Evolutionary conservation across 2,329 filamentous ascomycete genomes (phyloP).

Genomic region (Thelonectria olida): DNA sequence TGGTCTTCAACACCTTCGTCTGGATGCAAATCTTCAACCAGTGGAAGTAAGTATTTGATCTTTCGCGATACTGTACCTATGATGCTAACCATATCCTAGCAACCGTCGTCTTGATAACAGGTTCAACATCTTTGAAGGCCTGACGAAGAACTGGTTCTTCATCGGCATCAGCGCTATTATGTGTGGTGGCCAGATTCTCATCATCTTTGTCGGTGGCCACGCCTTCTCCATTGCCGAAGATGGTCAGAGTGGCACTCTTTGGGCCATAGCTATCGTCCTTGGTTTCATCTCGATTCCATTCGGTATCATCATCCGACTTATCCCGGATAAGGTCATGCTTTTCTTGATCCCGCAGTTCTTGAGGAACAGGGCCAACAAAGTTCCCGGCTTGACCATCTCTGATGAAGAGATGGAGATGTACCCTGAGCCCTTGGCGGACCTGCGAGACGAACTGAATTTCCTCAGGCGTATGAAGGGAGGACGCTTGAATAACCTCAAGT

Average conservation of each 20-base stretch:
- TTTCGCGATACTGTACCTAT: not conserved
- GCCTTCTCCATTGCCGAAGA: slow-evolving; percentile 77
- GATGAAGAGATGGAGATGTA: slow-evolving; percentile 75
- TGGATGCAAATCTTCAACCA: slow-evolving; percentile 99
- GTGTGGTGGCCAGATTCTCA: slow-evolving; percentile 88
- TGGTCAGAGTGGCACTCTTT: slow-evolving; percentile 76
- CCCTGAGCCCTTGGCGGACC: slow-evolving; percentile 76
- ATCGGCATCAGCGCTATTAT: slow-evolving; percentile 85
- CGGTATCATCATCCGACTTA: slow-evolving; percentile 80
- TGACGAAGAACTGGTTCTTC: slow-evolving; percentile 89
- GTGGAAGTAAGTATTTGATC: slow-evolving; percentile 75
- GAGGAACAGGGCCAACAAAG: slow-evolving; percentile 56
- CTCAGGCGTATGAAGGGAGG: slow-evolving; percentile 84
- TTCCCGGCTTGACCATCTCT: slow-evolving; percentile 67
- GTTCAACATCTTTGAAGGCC: slow-evolving; percentile 94
- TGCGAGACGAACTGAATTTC: slow-evolving; percentile 83
- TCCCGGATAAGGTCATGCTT: slow-evolving; percentile 77
- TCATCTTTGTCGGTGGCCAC: slow-evolving; percentile 84
- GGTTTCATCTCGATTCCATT: slow-evolving; percentile 87
- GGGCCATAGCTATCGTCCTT: slow-evolving; percentile 87
- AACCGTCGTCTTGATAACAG: slow-evolving; percentile 94
- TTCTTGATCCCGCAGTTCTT: slow-evolving; percentile 63
- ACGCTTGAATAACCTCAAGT: slow-evolving; percentile 82
- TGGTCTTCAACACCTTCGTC: slow-evolving; percentile 98
- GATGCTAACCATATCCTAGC: slow-evolving; percentile 50